Evolutionary conservation across 805 yeast species (phyloP).

Genomic region (Cyberlindnera mrakii): DNA sequence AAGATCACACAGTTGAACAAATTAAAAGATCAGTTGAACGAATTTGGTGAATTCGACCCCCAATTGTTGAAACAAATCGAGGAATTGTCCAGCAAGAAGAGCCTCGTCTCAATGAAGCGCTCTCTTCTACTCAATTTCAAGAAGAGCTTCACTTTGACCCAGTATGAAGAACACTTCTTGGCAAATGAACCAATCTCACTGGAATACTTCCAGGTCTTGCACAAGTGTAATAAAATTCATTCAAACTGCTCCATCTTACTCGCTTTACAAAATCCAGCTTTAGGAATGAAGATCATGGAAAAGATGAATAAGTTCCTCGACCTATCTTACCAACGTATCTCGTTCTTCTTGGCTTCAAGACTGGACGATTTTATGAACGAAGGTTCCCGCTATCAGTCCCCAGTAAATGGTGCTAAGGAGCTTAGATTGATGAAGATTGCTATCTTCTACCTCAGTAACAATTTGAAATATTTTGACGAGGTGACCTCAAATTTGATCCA

Average conservation of each 20-base stretch:
- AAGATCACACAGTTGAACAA: slow-evolving; percentile 16
- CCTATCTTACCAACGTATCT: slow-evolving; percentile 48
- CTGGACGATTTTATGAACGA: slow-evolving; percentile 15
- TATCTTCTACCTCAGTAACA: slow-evolving; percentile 30
- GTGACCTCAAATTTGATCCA: slow-evolving; percentile 60
- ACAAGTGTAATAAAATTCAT: slow-evolving; percentile 58
- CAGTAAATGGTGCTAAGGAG: slow-evolving; percentile 9
- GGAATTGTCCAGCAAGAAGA: slow-evolving; percentile 15
- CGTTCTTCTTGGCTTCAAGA: slow-evolving; percentile 32
- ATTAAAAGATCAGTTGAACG: slow-evolving; percentile 9
- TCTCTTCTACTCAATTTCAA: slow-evolving; percentile 47
- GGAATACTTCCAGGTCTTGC: slow-evolving; percentile 55
- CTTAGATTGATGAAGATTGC: slow-evolving; percentile 26
- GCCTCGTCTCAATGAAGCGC: slow-evolving; percentile 36
- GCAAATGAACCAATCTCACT: slow-evolving; percentile 33
- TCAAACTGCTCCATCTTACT: slow-evolving; percentile 65
- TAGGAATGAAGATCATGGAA: slow-evolving; percentile 61
- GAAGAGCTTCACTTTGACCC: slow-evolving; percentile 59
- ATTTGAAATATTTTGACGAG: slow-evolving; percentile 46
- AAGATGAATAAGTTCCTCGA: slow-evolving; percentile 48
- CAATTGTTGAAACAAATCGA: slow-evolving; percentile 15
- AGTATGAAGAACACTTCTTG: slow-evolving; percentile 62
- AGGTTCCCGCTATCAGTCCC: slow-evolving; percentile 11
- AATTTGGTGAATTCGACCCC: slow-evolving; percentile 10
- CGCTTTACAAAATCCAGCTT: slow-evolving; percentile 57